Percentiles rank a stretch among this genome's conserved stretches.
Conservation (phyloP, 1,284 basidiomycete species). For the Farysia itapuensis region DNA sequence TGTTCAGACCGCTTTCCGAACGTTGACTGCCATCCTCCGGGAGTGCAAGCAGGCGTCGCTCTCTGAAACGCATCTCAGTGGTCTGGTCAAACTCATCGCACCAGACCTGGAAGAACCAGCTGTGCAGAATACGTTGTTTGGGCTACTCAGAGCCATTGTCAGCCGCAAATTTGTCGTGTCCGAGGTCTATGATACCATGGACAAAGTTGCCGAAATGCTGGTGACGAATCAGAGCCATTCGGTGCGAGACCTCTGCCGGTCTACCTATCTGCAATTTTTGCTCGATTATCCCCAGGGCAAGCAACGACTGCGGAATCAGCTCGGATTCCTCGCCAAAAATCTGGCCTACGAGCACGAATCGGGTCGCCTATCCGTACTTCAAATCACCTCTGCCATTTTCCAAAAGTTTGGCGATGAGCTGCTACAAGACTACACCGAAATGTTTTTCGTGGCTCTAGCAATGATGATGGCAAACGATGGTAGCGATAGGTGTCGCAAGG, state of each 20-base stretch:
- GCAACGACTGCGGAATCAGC: conserved; percentile 80
- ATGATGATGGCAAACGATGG: conserved; percentile 93
- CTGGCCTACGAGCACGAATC: conserved; percentile 87
- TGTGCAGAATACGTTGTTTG: conserved; percentile 78
- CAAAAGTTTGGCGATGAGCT: conserved; percentile 79
- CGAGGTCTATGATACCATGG: conserved; percentile 97
- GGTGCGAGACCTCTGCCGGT: conserved; percentile 87
- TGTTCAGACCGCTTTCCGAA: conserved; percentile 83
- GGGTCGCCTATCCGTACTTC: conserved; percentile 88
- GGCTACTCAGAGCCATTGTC: conserved; percentile 88
- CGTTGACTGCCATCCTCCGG: conserved; percentile 80
- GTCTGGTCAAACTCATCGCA: conserved; percentile 78
- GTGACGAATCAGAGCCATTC: conserved; percentile 88
- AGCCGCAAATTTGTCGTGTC: conserved; percentile 87
- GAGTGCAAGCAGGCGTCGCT: conserved; percentile 67
- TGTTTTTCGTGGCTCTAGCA: conserved; percentile 88
- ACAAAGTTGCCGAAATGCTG: conserved; percentile 87
- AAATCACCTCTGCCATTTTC: conserved; percentile 79
- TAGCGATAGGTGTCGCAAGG: conserved; percentile 81
- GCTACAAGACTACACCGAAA: conserved; percentile 78
- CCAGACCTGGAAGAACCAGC: conserved; percentile 95
- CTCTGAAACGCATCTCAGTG: conserved; percentile 84
- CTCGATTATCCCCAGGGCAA: conserved; percentile 98
- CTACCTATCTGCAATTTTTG: conserved; percentile 87
- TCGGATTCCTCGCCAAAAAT: conserved; percentile 92